Evolutionary conservation across 169 alveolate genomes (phyloP).

Genomic region (Eimeria zaria): DNA sequence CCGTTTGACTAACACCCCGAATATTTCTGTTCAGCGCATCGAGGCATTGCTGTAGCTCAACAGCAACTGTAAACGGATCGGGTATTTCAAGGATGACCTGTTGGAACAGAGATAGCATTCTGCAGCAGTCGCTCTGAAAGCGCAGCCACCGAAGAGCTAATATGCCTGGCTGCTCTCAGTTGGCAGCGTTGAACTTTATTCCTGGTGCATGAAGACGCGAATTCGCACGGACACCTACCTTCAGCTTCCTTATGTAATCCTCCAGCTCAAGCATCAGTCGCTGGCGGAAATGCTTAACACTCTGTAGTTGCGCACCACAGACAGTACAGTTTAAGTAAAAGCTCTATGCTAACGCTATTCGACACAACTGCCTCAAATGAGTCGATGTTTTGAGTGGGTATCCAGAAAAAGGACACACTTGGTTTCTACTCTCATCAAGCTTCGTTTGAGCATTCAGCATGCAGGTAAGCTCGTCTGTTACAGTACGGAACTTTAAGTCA

Average conservation of each 20-base stretch:
- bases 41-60: slow-evolving; percentile 42
- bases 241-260: slow-evolving; percentile 45
- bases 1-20: not conserved
- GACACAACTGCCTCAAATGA: not conserved
- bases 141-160: not conserved
- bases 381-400: not conserved
- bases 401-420: not conserved
- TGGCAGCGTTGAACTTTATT: no score
- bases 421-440: slow-evolving; percentile 7
- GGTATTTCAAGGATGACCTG: slow-evolving; percentile 35
- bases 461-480: not conserved
- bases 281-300: not conserved
- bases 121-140: not conserved
- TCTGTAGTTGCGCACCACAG: not conserved
- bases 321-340: not conserved
- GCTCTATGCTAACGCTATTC: not conserved
- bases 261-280: slow-evolving; percentile 43
- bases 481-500: not conserved
- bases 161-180: not conserved
- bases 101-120: not conserved
- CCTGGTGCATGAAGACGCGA: no score
- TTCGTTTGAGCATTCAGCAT: not conserved
- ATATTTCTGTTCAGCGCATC: slow-evolving; percentile 1
- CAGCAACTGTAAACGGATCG: slow-evolving; percentile 17
- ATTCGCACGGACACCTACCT: not conserved